A percentile compares a stretch with the other conserved stretches of the same genome.
These are phyloP conservation scores for Sordaria brevicollis DNA, from an alignment of 495 filamentous ascomycete genomes.

Conservation along the genomic window DNA sequence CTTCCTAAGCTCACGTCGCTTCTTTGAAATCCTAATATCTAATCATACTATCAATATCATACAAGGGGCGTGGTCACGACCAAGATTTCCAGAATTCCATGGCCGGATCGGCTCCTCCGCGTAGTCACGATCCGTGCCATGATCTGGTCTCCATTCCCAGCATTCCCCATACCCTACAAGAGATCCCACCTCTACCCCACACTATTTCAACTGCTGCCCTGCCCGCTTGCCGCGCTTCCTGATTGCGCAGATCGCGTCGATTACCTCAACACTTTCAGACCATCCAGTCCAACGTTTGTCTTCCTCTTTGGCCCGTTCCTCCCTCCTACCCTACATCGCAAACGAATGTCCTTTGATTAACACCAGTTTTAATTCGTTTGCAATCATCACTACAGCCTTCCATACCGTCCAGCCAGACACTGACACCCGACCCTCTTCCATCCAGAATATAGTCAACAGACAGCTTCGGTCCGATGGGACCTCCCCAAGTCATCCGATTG, in stretches of 20 bases:
- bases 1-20: background rate
- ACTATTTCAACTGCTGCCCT: background rate
- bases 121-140: background rate
- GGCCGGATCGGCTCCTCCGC: background rate
- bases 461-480: constrained; percentile 20
- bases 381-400: background rate
- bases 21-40: background rate
- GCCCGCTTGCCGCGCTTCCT: background rate
- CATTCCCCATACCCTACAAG: background rate
- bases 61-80: background rate
- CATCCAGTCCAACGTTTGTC: background rate
- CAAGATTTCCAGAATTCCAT: background rate
- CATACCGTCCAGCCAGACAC: background rate
- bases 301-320: background rate
- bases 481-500: constrained; percentile 45
- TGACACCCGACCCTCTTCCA: background rate
- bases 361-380: background rate
- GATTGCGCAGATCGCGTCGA: background rate
- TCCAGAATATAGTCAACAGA: background rate
- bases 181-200: background rate
- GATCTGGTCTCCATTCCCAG: background rate
- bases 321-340: background rate
- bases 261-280: background rate
- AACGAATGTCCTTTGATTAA: background rate
- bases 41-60: no score